Evolutionary conservation across 2,329 filamentous ascomycete species (phyloP), one percentile per base, ranked within the genome.

Genomic region (Aspergillus ochraceus): DNA sequence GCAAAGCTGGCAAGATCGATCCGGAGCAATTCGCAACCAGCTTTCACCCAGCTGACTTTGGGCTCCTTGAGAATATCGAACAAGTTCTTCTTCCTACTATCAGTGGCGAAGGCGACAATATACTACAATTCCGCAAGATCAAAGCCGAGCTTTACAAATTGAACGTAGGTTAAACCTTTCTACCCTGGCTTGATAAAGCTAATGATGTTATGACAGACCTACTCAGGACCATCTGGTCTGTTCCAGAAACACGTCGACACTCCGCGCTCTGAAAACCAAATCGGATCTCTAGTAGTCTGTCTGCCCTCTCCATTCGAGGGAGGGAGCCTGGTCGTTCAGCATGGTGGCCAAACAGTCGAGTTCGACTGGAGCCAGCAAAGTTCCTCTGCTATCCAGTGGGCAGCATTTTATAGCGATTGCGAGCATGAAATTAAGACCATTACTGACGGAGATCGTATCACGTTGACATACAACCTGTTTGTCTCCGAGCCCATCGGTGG

Each of bases 381-480:
- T 30, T 50, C 54, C 4, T 61, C 67, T 0, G 26, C 49, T 1
- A 71, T 76, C 17, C 70, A 75, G 47, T 77, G 72, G 73, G 74
- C 70, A 0, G 75, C 74, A 3, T 77, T 77, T 32, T 77, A 76
- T 36, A 73, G 70, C 20, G 74, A 76, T 56, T 75, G 72, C 50
- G 70, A 74, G 55, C 72, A 76, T 57, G 72, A 77, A 36, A 74
- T 77, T 1, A 64, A 79, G 0, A 76, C 80, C 14, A 79, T 88
- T 6, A 81, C 72, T 0, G 63, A 71, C 1, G 84, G 85, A 0
- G 77, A 87, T 58, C 80, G 83, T 0, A 61, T 88, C 17, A 87
- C 83, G 0, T 68, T 88, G 22, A 88, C 84, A 0, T 88, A 88
- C 71, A 87, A 87, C 59, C 72, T 88, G 1, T 86, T 79, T 61